Conservation (phyloP, 768 basidiomycete species). For the Mycena filopes region DNA sequence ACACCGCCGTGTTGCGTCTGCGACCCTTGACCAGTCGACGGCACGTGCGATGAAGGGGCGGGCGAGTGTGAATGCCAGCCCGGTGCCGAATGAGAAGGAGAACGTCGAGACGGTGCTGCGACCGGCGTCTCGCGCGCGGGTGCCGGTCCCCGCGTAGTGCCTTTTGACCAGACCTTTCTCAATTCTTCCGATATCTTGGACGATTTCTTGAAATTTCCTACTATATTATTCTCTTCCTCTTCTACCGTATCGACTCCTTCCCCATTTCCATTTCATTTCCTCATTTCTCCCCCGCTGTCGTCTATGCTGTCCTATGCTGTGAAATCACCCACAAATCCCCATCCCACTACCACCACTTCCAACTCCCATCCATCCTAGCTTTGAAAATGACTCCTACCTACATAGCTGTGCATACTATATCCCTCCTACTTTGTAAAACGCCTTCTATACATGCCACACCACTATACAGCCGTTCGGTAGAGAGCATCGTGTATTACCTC, state of each 20-base stretch:
- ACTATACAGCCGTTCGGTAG: neutral
- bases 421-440: neutral
- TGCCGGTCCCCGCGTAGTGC: conserved; percentile 27
- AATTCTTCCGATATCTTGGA: conserved; percentile 9
- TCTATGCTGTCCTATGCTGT: conserved; percentile 30
- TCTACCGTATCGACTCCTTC: neutral
- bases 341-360: conserved; percentile 3
- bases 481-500: conserved; percentile 3
- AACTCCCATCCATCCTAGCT: conserved; percentile 10
- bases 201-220: conserved; percentile 15
- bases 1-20: conserved; percentile 43
- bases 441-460: neutral
- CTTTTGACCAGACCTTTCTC: neutral
- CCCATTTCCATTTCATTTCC: neutral
- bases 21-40: conserved; percentile 45
- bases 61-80: conserved; percentile 47
- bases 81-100: conserved; percentile 66
- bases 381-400: conserved; percentile 7
- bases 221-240: conserved; percentile 33
- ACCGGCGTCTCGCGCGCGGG: conserved; percentile 35
- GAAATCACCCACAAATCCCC: conserved; percentile 1
- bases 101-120: conserved; percentile 50
- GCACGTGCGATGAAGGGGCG: conserved; percentile 45
- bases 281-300: conserved; percentile 19
- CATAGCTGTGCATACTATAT: conserved; percentile 12